Percentiles rank a stretch among this genome's conserved stretches.
phyloP scores from a whole-genome alignment of 805 yeast species.

The Wickerhamiella nectarea region DNA sequence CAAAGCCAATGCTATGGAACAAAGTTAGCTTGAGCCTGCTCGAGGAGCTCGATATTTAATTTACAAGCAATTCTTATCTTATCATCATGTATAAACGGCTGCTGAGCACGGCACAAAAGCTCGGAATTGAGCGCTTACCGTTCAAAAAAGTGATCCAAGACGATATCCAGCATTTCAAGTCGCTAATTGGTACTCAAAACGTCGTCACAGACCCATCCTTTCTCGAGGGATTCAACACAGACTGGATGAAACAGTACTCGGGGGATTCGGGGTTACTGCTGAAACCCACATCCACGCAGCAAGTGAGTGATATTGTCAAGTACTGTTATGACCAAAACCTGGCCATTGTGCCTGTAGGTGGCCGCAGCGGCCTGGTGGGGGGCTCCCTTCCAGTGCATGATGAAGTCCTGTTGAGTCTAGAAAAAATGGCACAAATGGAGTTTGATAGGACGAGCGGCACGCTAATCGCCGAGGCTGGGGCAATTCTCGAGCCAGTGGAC shows the following conservation, averaged over 20 bases:
- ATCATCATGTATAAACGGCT: not conserved
- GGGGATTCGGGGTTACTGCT: conserved; percentile 76
- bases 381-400: conserved; percentile 89
- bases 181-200: not conserved
- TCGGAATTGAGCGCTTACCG: not conserved
- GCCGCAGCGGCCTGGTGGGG: conserved; percentile 92
- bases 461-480: conserved; percentile 80
- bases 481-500: conserved; percentile 77
- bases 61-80: not conserved
- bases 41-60: not conserved
- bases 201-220: conserved; percentile 43
- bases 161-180: not conserved
- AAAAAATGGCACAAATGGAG: conserved; percentile 62
- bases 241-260: conserved; percentile 84
- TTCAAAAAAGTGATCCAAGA: not conserved
- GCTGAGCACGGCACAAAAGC: not conserved
- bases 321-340: conserved; percentile 65
- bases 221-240: conserved; percentile 63
- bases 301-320: conserved; percentile 60
- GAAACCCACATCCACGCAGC: conserved; percentile 69
- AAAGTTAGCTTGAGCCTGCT: not conserved
- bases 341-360: conserved; percentile 94
- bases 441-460: conserved; percentile 78
- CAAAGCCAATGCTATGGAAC: conserved; percentile 20
- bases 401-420: conserved; percentile 63